Base-by-base conservation (phyloP, 176 grass and related monocot genomes). In the Oryza coarctata region DNA sequence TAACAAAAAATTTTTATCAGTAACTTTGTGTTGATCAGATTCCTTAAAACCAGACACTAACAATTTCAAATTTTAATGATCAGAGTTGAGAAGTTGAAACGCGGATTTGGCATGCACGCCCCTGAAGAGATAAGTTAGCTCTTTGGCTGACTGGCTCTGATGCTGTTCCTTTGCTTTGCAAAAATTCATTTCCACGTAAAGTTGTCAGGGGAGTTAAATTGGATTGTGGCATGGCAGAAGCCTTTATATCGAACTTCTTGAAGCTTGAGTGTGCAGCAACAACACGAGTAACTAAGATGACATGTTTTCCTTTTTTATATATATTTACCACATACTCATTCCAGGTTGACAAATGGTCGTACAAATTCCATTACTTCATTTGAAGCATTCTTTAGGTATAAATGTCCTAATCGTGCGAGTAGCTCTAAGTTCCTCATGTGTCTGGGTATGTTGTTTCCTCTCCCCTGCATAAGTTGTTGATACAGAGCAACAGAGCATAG, bases 31-130 rank as follows among this genome's bases (percentile, higher is more conserved):
- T 80, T 70, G 4, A 17, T 44, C 68, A 82, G 2, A 62, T 80
- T 71, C 14, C 8, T 57, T 31, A 76, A n/a, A 7, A 13, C 23
- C 0, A 14, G 1, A 27, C 31, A 50, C 61, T 82, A 73, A 90
- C 50, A 9, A 52, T 73, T 70, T 49, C 17, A 3, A 45, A 20
- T 70, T 80, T 77, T 7, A 74, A 78, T 75, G 32, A 25, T 22
- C 84, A 98, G 95, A 68, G 86, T 98, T 70, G 95, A 98, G 86
- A 94, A 93, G 80, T 80, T 93, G 88, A 93, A 92, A 80, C 90
- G 79, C 25, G 95, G 95, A 76, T 93, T 98, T 75, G 95, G 95
- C 15, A 98, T 98, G 95, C 90, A 82, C 30, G 62, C 82, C 70
- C 86, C 86, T 9, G 77, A 89, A 86, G 91, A 86, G 35, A 79